phyloP scores from a whole-genome alignment of 106 monocot genomes.

The Iris macrosiphon region DNA sequence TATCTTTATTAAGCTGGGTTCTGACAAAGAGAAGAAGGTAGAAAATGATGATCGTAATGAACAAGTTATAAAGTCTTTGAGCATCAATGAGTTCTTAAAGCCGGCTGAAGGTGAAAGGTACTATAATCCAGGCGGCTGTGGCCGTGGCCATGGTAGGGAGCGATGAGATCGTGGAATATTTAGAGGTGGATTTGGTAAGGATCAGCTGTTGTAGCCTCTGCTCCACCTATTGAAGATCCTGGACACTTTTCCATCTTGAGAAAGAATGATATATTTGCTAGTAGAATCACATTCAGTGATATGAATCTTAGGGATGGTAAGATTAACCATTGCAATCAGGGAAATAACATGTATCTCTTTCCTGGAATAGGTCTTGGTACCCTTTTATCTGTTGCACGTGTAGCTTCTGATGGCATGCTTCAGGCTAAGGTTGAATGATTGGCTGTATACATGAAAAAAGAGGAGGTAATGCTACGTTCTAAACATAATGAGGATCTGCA shows the following conservation, averaged over 20 bases:
- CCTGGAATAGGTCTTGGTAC: slow-evolving; percentile 94
- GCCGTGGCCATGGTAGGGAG: slow-evolving; percentile 61
- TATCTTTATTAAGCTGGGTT: slow-evolving; percentile 41
- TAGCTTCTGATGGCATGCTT: slow-evolving; percentile 96
- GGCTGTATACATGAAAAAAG: slow-evolving; percentile 95
- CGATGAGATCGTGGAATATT: slow-evolving; percentile 35
- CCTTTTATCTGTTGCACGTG: slow-evolving; percentile 86
- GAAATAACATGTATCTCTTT: slow-evolving; percentile 98
- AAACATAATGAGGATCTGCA: no score
- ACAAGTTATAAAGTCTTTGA: slow-evolving; percentile 47
- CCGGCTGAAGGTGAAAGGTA: slow-evolving; percentile 67
- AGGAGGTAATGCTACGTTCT: no score
- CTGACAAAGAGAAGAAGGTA: slow-evolving; percentile 70
- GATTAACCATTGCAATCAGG: slow-evolving; percentile 90
- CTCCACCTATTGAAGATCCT: slow-evolving; percentile 65
- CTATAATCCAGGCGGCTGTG: slow-evolving; percentile 26
- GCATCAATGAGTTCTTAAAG: slow-evolving; percentile 78
- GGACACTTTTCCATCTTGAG: slow-evolving; percentile 75
- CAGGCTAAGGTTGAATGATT: slow-evolving; percentile 99
- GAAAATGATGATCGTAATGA: slow-evolving; percentile 49
- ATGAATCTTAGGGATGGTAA: slow-evolving; percentile 83
- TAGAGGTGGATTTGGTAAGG: slow-evolving; percentile 24
- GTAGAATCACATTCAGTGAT: no score
- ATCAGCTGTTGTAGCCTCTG: not conserved
- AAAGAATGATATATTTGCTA: no score